A percentile compares a stretch with the other conserved stretches of the same genome.
Evolutionary conservation across 331 rosid genomes (phyloP).

Genomic region (Pyrus hybrid): DNA sequence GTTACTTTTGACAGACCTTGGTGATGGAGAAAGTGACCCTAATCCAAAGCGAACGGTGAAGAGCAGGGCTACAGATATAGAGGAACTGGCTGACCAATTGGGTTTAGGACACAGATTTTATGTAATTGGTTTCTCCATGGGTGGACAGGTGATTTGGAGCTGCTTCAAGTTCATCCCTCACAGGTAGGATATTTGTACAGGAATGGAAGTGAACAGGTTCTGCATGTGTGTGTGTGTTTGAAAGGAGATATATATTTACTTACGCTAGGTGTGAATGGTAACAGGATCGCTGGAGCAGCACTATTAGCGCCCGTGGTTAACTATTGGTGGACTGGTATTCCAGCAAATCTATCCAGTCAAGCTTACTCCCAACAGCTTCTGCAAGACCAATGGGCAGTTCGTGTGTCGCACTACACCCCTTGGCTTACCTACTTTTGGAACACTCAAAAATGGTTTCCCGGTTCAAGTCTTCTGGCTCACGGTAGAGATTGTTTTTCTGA

Average conservation of each 20-base stretch:
- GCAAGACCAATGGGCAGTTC: constrained; percentile 65
- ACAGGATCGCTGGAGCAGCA: constrained; percentile 73
- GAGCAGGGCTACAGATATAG: constrained; percentile 69
- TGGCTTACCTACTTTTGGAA: constrained; percentile 96
- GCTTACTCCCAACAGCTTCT: constrained; percentile 26
- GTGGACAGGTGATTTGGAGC: constrained; percentile 75
- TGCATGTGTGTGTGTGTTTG: not conserved
- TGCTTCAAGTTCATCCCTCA: constrained; percentile 80
- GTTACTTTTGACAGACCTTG: constrained; percentile 87
- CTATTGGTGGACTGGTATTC: constrained; percentile 94
- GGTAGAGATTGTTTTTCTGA: constrained; percentile 30
- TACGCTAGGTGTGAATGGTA: not conserved
- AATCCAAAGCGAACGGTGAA: constrained; percentile 67
- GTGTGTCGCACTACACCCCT: constrained; percentile 70
- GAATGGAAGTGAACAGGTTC: not conserved
- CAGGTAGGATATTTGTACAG: constrained; percentile 39
- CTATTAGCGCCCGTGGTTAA: constrained; percentile 65
- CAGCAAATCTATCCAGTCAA: constrained; percentile 50
- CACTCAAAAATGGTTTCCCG: constrained; percentile 75
- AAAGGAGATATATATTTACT: not conserved
- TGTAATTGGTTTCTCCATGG: constrained; percentile 65
- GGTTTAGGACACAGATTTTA: constrained; percentile 71
- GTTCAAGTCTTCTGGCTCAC: constrained; percentile 17
- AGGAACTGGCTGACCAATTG: constrained; percentile 80
- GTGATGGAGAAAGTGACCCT: constrained; percentile 97